A percentile compares a stretch with the other conserved stretches of the same genome.
These are phyloP conservation scores for Garcileccinum viscosum DNA, from an alignment of 1,284 basidiomycete genomes.

Conservation along the genomic window DNA sequence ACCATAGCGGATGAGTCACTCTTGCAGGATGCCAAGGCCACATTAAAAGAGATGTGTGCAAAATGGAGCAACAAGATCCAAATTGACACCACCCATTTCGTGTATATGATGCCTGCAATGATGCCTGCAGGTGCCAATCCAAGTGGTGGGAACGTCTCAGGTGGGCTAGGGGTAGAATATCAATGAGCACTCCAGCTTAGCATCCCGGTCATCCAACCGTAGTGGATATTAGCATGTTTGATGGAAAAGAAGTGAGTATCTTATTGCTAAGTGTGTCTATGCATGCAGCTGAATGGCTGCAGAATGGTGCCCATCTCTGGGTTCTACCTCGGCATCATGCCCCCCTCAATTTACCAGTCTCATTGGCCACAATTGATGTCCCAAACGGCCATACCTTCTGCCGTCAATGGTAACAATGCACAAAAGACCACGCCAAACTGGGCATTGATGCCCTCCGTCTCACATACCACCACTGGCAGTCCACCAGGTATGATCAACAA, in stretches of 20 bases:
- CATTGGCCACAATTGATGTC: constrained; percentile 79
- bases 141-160: constrained; percentile 46
- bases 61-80: constrained; percentile 89
- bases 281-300: constrained; percentile 3
- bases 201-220: constrained; percentile 88
- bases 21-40: constrained; percentile 79
- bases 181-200: constrained; percentile 89
- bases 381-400: constrained; percentile 55
- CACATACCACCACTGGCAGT: constrained; percentile 21
- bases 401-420: constrained; percentile 44
- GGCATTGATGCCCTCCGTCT: constrained; percentile 33
- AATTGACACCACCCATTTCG: constrained; percentile 96
- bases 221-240: constrained; percentile 89
- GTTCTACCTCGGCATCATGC: constrained; percentile 78
- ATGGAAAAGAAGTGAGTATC: constrained; percentile 74
- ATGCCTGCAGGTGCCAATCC: constrained; percentile 67
- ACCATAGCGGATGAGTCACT: constrained; percentile 80
- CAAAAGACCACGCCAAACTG: constrained; percentile 40
- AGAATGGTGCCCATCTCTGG: constrained; percentile 88
- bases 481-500: constrained; percentile 21
- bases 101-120: constrained; percentile 85
- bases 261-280: not conserved
- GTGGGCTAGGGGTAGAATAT: constrained; percentile 82
- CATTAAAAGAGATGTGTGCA: constrained; percentile 82
- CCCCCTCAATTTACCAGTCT: constrained; percentile 52